Conservation (phyloP, 768 basidiomycete species). For the Hygrocybe coccinea region DNA sequence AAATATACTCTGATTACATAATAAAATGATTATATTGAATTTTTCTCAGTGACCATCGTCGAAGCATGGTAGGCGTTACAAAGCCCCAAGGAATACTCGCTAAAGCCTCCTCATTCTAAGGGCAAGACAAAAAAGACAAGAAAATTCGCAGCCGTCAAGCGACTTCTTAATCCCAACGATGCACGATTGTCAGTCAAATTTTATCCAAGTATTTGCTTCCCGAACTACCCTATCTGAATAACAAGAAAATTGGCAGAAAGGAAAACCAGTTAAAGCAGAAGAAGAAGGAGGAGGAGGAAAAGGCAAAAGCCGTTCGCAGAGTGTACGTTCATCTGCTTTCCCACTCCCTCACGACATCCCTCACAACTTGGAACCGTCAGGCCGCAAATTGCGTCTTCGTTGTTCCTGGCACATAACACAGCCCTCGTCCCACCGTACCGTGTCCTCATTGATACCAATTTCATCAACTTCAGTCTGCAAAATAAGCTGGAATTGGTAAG, state of each 20-base stretch:
- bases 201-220: neutral
- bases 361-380: conserved; percentile 35
- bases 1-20: too few species aligned
- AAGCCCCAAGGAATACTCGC: neutral
- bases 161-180: conserved; percentile 90
- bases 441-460: conserved; percentile 97
- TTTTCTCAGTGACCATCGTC: too few species aligned
- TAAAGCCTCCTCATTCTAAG: conserved; percentile 34
- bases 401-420: conserved; percentile 93
- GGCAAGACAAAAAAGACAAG: conserved; percentile 89
- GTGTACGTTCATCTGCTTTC: conserved; percentile 49
- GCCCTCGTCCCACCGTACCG: conserved; percentile 96
- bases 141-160: conserved; percentile 92
- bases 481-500: conserved; percentile 93
- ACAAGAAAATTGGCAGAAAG: conserved; percentile 63
- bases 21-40: too few species aligned
- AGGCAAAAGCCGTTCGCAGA: conserved; percentile 69
- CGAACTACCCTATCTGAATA: conserved; percentile 10
- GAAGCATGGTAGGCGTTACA: neutral
- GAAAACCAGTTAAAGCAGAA: conserved; percentile 89
- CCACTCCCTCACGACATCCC: too few species aligned
- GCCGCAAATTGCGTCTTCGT: conserved; percentile 80
- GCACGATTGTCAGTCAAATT: conserved; percentile 67
- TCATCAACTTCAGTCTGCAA: conserved; percentile 97
- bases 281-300: conserved; percentile 76